Percentiles rank a stretch among this genome's conserved stretches.
These are phyloP conservation scores for Boletus fagicola DNA, from an alignment of 768 basidiomycete species.

Conservation along the genomic window DNA sequence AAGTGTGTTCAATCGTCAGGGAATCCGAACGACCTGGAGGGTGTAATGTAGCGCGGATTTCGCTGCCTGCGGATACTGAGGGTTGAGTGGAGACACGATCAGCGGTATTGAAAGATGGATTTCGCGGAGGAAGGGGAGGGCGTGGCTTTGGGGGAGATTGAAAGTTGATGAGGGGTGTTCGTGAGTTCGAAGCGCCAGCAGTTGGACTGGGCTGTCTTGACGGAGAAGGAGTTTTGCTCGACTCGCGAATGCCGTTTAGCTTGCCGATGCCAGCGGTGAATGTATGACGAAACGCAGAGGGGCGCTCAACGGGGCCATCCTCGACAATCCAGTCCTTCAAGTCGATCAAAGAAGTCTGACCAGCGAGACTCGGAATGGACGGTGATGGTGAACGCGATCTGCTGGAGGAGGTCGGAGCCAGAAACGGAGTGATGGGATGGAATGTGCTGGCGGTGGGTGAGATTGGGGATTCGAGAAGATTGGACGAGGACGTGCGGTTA, in stretches of 20 bases:
- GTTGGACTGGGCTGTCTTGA: slow-evolving; percentile 10
- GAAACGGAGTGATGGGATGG: slow-evolving; percentile 42
- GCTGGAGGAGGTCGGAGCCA: slow-evolving; percentile 24
- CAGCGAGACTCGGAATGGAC: slow-evolving; percentile 37
- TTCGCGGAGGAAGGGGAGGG: slow-evolving; percentile 68
- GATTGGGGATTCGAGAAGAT: slow-evolving; percentile 49
- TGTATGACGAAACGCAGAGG: slow-evolving; percentile 12
- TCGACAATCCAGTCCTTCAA: slow-evolving; percentile 73
- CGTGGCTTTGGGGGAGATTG: slow-evolving; percentile 48
- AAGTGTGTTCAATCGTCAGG: slow-evolving; percentile 56
- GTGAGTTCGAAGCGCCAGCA: slow-evolving; percentile 9
- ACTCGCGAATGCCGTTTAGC: slow-evolving; percentile 20
- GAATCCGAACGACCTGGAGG: slow-evolving; percentile 44
- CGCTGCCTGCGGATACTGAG: slow-evolving; percentile 17
- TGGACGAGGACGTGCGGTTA: slow-evolving; percentile 11
- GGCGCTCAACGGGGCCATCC: slow-evolving; percentile 44
- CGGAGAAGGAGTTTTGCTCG: slow-evolving; percentile 27
- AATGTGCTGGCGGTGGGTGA: slow-evolving; percentile 45
- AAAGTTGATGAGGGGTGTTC: slow-evolving; percentile 53
- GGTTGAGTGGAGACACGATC: slow-evolving; percentile 38
- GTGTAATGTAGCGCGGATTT: slow-evolving; percentile 17
- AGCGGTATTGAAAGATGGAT: slow-evolving; percentile 51
- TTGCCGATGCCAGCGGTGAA: slow-evolving; percentile 7
- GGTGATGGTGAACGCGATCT: slow-evolving; percentile 46
- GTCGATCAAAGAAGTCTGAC: slow-evolving; percentile 65